Percentiles rank a stretch among this genome's conserved stretches.
Evolutionary conservation across 2,329 filamentous ascomycete genomes (phyloP).

Genomic region (Dryadomyces quercivorus): DNA sequence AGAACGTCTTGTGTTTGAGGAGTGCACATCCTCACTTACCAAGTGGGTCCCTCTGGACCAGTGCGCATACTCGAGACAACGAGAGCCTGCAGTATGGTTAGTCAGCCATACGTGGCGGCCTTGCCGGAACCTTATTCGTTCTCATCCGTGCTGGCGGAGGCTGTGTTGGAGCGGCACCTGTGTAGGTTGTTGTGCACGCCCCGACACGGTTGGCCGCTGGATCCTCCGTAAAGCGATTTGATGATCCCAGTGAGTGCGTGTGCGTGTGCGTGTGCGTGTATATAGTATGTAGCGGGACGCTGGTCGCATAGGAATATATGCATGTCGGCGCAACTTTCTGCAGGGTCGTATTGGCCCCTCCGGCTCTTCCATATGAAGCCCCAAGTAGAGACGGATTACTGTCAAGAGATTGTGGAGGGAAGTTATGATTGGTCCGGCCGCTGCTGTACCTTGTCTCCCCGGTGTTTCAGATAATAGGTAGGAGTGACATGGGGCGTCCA

Average conservation of each 20-base stretch:
- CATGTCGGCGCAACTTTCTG: not conserved
- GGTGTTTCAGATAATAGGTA: conserved; percentile 2
- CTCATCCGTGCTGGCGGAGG: too few relatives aligned
- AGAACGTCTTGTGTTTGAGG: not conserved
- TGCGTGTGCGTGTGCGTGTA: not conserved
- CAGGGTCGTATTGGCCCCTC: not conserved
- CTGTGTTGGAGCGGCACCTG: not conserved
- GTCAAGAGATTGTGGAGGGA: not conserved
- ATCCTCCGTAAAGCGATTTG: not conserved
- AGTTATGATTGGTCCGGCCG: not conserved
- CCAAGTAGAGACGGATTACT: not conserved
- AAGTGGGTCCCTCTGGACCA: not conserved
- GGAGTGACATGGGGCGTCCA: not conserved
- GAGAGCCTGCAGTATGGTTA: too few relatives aligned
- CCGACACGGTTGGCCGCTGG: too few relatives aligned
- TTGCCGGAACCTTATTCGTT: too few relatives aligned
- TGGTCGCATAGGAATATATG: not conserved
- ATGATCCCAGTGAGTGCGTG: not conserved
- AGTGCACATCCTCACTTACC: not conserved
- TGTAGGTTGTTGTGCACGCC: too few relatives aligned
- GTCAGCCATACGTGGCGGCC: too few relatives aligned
- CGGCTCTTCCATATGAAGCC: not conserved
- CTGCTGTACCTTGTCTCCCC: not conserved
- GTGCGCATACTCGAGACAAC: not conserved
- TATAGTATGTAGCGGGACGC: not conserved